Conservation (phyloP, 257 asterid genomes). For the Solanum corneliomulleri region DNA sequence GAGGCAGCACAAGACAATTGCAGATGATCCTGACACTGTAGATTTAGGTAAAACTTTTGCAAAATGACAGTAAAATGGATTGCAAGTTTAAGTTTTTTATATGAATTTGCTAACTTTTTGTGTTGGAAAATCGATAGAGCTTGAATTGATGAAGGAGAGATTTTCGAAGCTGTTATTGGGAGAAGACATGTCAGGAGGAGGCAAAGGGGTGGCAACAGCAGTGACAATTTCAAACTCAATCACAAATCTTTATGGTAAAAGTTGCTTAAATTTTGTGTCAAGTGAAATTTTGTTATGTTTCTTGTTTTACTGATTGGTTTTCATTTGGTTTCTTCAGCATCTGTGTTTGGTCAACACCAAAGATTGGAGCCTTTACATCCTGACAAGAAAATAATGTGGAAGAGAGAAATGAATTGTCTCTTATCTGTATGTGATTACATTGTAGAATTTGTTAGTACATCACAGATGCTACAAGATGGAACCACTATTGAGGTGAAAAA, state of each 20-base stretch:
- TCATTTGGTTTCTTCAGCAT: conserved; percentile 33
- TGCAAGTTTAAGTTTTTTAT: neutral
- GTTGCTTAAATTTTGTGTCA: neutral
- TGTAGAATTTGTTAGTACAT: conserved; percentile 46
- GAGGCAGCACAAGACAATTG: conserved; percentile 46
- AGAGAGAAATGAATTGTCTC: conserved; percentile 77
- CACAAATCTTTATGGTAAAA: conserved; percentile 75
- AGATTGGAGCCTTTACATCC: conserved; percentile 60
- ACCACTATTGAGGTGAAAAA: conserved; percentile 49
- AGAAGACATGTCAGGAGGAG: conserved; percentile 94
- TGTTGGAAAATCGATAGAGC: conserved; percentile 28
- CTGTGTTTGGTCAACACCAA: conserved; percentile 72
- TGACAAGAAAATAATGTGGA: conserved; percentile 74
- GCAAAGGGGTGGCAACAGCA: conserved; percentile 75
- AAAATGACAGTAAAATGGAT: no score
- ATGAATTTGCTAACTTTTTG: neutral
- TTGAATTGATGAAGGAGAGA: conserved; percentile 89
- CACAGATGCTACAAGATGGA: conserved; percentile 51
- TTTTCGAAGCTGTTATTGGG: conserved; percentile 77
- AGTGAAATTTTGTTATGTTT: neutral
- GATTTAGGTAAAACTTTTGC: conserved; percentile 42
- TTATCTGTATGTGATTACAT: conserved; percentile 71
- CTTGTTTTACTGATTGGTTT: neutral
- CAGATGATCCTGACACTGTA: conserved; percentile 20
- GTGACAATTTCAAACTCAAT: conserved; percentile 79